These are phyloP conservation scores for Parietaria judaica DNA, from an alignment of 306 rosid genomes.

Conservation along the genomic window DNA sequence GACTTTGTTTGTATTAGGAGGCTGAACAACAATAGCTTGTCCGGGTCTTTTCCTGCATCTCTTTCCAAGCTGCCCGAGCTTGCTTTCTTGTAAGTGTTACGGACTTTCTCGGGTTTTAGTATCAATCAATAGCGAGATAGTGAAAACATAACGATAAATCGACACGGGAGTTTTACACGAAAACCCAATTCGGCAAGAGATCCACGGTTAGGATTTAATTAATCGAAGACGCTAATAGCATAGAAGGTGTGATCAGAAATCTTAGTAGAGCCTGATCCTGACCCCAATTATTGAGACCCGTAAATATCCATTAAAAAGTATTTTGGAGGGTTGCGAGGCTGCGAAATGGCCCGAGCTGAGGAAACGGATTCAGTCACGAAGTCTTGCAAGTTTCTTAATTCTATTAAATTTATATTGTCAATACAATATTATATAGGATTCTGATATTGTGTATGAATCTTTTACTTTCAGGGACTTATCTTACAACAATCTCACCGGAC, in stretches of 20 bases:
- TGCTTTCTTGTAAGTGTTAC: slow-evolving; percentile 93
- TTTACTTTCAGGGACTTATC: slow-evolving; percentile 82
- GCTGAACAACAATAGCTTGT: slow-evolving; percentile 88
- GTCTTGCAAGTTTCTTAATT: not conserved
- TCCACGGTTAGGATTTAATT: too few species aligned
- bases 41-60: slow-evolving; percentile 75
- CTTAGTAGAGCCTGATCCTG: too few species aligned
- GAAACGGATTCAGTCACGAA: too few species aligned
- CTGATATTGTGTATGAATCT: slow-evolving; percentile 14
- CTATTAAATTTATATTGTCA: not conserved
- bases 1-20: slow-evolving; percentile 47
- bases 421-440: not conserved
- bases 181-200: too few species aligned
- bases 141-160: too few species aligned
- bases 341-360: too few species aligned
- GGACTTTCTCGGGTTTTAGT: slow-evolving; percentile 4
- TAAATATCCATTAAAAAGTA: too few species aligned
- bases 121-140: not conserved
- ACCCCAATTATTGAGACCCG: too few species aligned
- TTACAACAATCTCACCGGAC: slow-evolving; percentile 90
- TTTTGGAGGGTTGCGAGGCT: too few species aligned
- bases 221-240: too few species aligned
- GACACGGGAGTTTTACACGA: too few species aligned
- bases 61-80: slow-evolving; percentile 69
- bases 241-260: too few species aligned